Conservation (phyloP, 495 filamentous ascomycete genomes). For the Neurospora sp. region DNA sequence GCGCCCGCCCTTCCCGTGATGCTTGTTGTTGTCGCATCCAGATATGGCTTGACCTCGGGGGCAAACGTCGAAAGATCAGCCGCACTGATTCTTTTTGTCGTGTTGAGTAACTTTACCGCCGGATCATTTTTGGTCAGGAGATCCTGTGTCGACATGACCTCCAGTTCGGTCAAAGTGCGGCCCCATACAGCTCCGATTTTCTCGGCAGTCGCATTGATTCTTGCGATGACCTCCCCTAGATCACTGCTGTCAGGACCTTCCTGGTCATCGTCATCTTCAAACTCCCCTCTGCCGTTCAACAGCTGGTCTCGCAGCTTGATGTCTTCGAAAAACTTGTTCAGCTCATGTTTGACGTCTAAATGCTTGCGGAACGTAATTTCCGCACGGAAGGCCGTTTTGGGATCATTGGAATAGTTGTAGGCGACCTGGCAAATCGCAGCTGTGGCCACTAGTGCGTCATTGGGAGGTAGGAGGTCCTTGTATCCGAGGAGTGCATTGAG, state of each 20-base stretch:
- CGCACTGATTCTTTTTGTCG: neutral
- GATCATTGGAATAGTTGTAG: slow-evolving; percentile 8
- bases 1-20: neutral
- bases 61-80: slow-evolving; percentile 1
- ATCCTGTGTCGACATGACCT: slow-evolving; percentile 15
- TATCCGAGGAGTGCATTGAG: slow-evolving; percentile 19
- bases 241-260: neutral
- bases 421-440: slow-evolving; percentile 13
- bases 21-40: slow-evolving; percentile 6
- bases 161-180: slow-evolving; percentile 4
- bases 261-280: neutral
- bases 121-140: slow-evolving; percentile 5
- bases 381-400: slow-evolving; percentile 6
- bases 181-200: slow-evolving; percentile 7
- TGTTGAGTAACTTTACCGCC: neutral
- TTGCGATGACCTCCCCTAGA: neutral
- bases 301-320: neutral
- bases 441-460: slow-evolving; percentile 14
- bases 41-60: slow-evolving; percentile 4
- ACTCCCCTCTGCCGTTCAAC: neutral
- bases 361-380: slow-evolving; percentile 7
- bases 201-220: neutral
- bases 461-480: slow-evolving; percentile 12
- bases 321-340: slow-evolving; percentile 9
- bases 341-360: slow-evolving; percentile 5